phyloP scores from a whole-genome alignment of 805 yeast genomes.

The Scheffersomyces spartinae region DNA sequence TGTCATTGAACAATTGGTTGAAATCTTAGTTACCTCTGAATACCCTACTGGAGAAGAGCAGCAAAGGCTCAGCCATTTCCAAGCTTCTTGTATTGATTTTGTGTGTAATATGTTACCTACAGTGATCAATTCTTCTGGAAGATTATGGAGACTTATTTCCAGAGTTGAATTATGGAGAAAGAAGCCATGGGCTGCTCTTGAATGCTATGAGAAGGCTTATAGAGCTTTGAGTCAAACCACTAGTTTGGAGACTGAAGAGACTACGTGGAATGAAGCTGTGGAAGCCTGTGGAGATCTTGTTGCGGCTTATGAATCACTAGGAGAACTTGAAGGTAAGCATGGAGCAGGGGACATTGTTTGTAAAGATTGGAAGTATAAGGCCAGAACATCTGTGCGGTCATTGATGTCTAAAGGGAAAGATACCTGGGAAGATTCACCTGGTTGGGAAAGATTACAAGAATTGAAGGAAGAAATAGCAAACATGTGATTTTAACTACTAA shows the following conservation, averaged over 20 bases:
- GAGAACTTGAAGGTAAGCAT: slow-evolving; percentile 71
- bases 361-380: slow-evolving; percentile 84
- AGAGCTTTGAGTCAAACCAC: slow-evolving; percentile 60
- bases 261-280: slow-evolving; percentile 67
- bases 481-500: too few relatives aligned
- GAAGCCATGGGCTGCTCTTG: slow-evolving; percentile 81
- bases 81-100: slow-evolving; percentile 57
- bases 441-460: slow-evolving; percentile 55
- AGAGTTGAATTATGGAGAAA: slow-evolving; percentile 78
- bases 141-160: slow-evolving; percentile 78
- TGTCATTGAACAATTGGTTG: slow-evolving; percentile 62
- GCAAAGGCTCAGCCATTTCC: slow-evolving; percentile 43
- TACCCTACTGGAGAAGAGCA: slow-evolving; percentile 28
- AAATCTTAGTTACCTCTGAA: slow-evolving; percentile 42
- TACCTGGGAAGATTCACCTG: slow-evolving; percentile 71
- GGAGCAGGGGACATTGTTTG: slow-evolving; percentile 81
- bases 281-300: slow-evolving; percentile 68
- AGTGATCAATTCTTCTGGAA: slow-evolving; percentile 52
- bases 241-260: slow-evolving; percentile 48
- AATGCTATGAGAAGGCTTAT: slow-evolving; percentile 77
- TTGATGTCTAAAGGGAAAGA: slow-evolving; percentile 69
- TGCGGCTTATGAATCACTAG: slow-evolving; percentile 78
- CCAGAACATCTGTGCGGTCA: slow-evolving; percentile 59
- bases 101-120: slow-evolving; percentile 58
- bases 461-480: slow-evolving; percentile 33